Percentiles rank a stretch among this genome's conserved stretches.
Evolutionary conservation across 495 filamentous ascomycete genomes (phyloP).

Genomic region (Entonaema liquescens): DNA sequence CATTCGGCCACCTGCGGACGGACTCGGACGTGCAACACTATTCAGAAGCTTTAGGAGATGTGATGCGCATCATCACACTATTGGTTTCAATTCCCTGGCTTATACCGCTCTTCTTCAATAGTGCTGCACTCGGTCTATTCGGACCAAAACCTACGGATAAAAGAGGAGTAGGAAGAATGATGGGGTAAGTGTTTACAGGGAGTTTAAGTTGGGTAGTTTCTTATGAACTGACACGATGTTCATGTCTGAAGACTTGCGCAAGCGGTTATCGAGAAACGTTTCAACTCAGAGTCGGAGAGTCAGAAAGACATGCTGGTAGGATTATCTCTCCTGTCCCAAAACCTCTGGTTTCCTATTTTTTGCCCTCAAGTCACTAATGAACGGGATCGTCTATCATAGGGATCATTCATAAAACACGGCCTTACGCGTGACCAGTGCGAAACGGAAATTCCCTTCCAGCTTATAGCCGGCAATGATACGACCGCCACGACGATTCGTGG

Average conservation of each 20-base stretch:
- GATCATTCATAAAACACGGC: background rate
- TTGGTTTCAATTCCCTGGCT: background rate
- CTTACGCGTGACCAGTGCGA: background rate
- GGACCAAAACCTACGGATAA: background rate
- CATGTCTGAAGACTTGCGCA: background rate
- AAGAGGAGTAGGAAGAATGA: background rate
- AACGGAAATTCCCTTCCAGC: background rate
- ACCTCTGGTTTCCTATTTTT: background rate
- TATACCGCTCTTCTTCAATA: background rate
- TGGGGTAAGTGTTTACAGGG: background rate
- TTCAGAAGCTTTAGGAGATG: too few relatives aligned
- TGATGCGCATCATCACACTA: too few relatives aligned
- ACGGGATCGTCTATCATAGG: background rate
- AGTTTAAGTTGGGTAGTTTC: background rate
- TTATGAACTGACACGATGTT: background rate
- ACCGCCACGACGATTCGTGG: background rate
- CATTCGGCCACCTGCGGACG: background rate
- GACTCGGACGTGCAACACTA: background rate
- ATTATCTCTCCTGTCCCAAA: background rate
- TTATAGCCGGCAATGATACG: background rate
- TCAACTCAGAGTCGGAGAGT: background rate
- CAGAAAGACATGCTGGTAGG: background rate
- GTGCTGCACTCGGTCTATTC: background rate
- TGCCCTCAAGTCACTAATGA: background rate
- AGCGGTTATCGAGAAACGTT: background rate